A percentile compares a stretch with the other conserved stretches of the same genome.
phyloP scores from a whole-genome alignment of 78 protist species.

The Planoprotostelium fungivorum region DNA sequence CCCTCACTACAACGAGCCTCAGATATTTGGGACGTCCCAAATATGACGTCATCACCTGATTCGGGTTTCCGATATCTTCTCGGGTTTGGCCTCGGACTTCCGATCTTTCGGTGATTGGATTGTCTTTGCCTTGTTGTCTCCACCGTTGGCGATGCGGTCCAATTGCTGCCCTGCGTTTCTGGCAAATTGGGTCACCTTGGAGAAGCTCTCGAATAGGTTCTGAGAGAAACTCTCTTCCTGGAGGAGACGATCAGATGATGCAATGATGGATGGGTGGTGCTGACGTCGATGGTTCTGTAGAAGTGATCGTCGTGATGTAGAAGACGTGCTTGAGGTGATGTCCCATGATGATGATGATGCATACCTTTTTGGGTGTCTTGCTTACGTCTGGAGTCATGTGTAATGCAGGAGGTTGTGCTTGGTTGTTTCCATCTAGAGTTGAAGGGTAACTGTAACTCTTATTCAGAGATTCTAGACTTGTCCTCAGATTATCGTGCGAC shows the following conservation, averaged over 20 bases:
- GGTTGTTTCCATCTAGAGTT: background rate
- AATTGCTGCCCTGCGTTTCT: conserved; percentile 28
- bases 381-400: background rate
- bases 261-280: too few species aligned
- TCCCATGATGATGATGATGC: background rate
- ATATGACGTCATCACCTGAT: background rate
- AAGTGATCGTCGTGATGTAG: background rate
- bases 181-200: conserved; percentile 36
- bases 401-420: background rate
- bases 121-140: background rate
- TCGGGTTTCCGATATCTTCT: too few species aligned
- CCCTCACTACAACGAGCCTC: background rate
- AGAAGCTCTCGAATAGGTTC: conserved; percentile 34
- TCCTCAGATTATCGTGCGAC: background rate
- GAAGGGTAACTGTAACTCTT: background rate
- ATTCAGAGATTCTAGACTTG: background rate
- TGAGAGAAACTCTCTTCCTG: conserved; percentile 6
- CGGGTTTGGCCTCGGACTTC: too few species aligned
- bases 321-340: background rate
- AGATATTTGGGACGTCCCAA: background rate
- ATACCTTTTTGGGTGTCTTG: background rate
- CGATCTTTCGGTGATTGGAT: background rate
- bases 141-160: background rate
- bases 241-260: background rate
- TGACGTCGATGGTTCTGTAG: too few species aligned